Base-by-base conservation (phyloP, 805 yeast genomes). In the Wickerhamomyces strasburgensis region DNA sequence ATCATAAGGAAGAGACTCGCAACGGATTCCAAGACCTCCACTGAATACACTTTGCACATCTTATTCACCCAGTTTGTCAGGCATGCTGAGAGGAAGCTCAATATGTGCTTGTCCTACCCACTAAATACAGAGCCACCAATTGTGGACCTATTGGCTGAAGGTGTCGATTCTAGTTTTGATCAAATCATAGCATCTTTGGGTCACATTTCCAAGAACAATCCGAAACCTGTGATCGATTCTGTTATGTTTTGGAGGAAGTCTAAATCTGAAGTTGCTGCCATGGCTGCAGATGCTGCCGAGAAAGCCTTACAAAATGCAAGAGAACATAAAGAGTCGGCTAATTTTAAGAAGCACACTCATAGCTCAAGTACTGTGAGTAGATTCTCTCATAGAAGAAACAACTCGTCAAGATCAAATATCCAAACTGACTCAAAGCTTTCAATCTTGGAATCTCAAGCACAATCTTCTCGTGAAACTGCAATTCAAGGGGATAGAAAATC, bases 191-290 rank as follows among this genome's bases (percentile, higher is more conserved):
- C 78, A 13, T 84, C 96, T 0, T 64, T 93, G 38, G 98, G 98
- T 7, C 85, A 85, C 56, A 85, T 93, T 27, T 94, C 98, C 1
- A 72, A 87, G 39, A 71, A 81, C 18, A 85, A 87, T 47, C 97
- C 98, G 0, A 89, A 87, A 54, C 95, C 96, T 0, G 96, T 93
- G 2, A 88, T 94, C 24, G 99, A 93, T 58, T 87, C 95, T 6
- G 95, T 93, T 42, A 89, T 93, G 98, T 89, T 85, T 56, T 93
- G 99, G 99, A 73, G 98, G 42, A 86, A 90, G 57, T 78, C 90
- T 2, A 93, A 93, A 58, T 80, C 94, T 11, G 98, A 90, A 50
- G 80, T 84, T 3, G 86, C 95, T 2, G 74, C 76, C 19, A 65
- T 73, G 59, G 78, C 83, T 1, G 70, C 78, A 4, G 68, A 75